Percentiles rank a stretch among this genome's conserved stretches.
Conservation (phyloP, 1,284 basidiomycete species). For the Athelia sp. region DNA sequence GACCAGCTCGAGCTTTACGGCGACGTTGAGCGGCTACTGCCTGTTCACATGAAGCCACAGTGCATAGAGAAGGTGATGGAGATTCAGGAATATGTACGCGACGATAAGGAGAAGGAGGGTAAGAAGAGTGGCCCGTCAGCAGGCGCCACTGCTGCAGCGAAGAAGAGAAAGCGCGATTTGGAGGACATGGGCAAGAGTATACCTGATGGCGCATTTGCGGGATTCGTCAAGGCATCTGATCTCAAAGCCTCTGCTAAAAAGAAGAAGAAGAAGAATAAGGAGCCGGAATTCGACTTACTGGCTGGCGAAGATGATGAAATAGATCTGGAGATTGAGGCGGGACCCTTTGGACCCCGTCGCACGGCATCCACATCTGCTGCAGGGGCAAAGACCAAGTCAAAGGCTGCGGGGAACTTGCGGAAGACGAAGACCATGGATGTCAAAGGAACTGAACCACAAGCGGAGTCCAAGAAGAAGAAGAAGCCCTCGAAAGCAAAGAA, state of each 20-base stretch:
- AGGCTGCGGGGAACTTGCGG: slow-evolving; percentile 29
- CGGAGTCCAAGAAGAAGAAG: slow-evolving; percentile 24
- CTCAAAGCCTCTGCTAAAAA: slow-evolving; percentile 40
- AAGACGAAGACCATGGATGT: slow-evolving; percentile 28
- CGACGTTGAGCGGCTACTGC: slow-evolving; percentile 86
- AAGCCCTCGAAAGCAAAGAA: slow-evolving; percentile 18
- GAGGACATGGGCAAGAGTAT: slow-evolving; percentile 63
- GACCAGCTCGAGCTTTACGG: slow-evolving; percentile 87
- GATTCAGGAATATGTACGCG: slow-evolving; percentile 65
- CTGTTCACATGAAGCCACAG: slow-evolving; percentile 70
- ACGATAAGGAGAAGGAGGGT: slow-evolving; percentile 34
- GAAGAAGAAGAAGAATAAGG: slow-evolving; percentile 42
- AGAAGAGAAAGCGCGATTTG: slow-evolving; percentile 64
- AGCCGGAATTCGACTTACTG: slow-evolving; percentile 21
- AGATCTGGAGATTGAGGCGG: slow-evolving; percentile 54
- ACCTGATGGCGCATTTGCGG: slow-evolving; percentile 54
- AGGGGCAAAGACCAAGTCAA: slow-evolving; percentile 19
- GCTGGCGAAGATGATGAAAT: slow-evolving; percentile 56
- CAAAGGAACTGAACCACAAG: slow-evolving; percentile 22
- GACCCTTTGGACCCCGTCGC: slow-evolving; percentile 33
- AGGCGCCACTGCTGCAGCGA: slow-evolving; percentile 25
- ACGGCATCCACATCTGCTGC: slow-evolving; percentile 40
- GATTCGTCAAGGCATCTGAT: slow-evolving; percentile 60
- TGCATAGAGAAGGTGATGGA: slow-evolving; percentile 82
- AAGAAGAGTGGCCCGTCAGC: slow-evolving; percentile 18